Conservation (phyloP, 2,329 filamentous ascomycete species). For the Calonectria honghensis region DNA sequence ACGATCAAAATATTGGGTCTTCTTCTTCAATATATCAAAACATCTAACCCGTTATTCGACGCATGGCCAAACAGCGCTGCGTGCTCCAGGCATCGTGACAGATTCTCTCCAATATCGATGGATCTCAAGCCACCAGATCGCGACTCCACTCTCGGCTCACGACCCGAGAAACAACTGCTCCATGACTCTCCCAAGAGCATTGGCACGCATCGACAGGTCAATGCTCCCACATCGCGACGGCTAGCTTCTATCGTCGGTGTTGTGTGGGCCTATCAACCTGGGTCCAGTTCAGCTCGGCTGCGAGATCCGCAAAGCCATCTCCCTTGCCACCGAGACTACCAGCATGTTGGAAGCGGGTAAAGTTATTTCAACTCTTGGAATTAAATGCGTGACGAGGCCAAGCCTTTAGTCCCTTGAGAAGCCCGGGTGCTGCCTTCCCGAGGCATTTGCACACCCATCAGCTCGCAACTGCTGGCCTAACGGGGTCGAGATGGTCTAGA, state of each 20-base stretch:
- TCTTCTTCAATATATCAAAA: not conserved
- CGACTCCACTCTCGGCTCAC: not conserved
- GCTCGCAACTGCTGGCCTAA: not conserved
- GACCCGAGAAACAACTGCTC: not conserved
- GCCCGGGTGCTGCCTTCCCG: not conserved
- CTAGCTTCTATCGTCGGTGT: not conserved
- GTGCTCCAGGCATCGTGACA: too few species aligned
- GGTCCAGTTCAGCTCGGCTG: conserved; percentile 2
- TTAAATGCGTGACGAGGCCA: conserved; percentile 8
- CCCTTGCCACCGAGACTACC: not conserved
- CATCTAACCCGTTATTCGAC: too few species aligned
- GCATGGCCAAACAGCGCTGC: too few species aligned
- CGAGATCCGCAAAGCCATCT: not conserved
- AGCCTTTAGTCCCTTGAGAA: not conserved
- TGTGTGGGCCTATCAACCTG: not conserved
- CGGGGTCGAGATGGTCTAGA: not conserved
- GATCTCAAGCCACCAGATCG: not conserved
- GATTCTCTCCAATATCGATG: not conserved
- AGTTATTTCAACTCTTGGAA: conserved; percentile 18
- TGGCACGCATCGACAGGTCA: not conserved
- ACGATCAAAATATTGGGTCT: not conserved
- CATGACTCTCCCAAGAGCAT: not conserved
- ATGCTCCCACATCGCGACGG: not conserved
- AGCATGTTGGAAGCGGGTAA: not conserved
- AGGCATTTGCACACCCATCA: not conserved